Evolutionary conservation across 257 asterid genomes (phyloP), one percentile per base, ranked within the genome.

Genomic region (Primulina tabacum): DNA sequence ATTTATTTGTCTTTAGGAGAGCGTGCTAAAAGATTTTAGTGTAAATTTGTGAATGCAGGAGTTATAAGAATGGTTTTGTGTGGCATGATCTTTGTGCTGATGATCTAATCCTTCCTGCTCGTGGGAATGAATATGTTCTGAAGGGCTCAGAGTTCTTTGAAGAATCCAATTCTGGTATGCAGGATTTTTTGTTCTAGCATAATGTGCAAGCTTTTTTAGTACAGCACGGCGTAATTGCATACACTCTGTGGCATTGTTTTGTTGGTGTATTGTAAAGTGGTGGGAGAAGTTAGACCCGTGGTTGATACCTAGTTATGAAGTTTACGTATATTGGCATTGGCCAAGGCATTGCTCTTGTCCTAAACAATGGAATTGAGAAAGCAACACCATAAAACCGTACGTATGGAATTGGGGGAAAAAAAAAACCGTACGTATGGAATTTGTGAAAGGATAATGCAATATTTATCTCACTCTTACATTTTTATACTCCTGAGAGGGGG

Each of bases 11-110:
- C 10, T 63, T 55, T 62, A 47, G 11, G 68, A 14, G 20, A 29
- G 59, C 32, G 7, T 1, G 2, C 17, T 59, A 6, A 28, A 29
- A 16, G 7, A n/a, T 73, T 47, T 71, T 37, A 34, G 66, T 47
- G 55, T 43, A 20, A 62, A 72, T 65, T 77, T 67, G 70, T 74
- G 57, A 24, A 61, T 72, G 73, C 85, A 94, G 97, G 84, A 85
- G 93, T 82, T 89, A 94, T 61, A 94, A 91, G 84, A 88, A 81
- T 58, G 98, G 98, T 4, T 94, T 78, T 77, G 98, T 94, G n/a
- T 94, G 99, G 99, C 97, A 89, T 74, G 98, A 94, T 87, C 93
- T 94, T 10, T 83, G 87, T 62, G 90, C 84, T 5, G 94, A 94
- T 61, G 99, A 94, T 81, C 70, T 91, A 56, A 88, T 94, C 71